Evolutionary conservation across 2,329 filamentous ascomycete genomes (phyloP).

Genomic region (Bipolaris gigantea): DNA sequence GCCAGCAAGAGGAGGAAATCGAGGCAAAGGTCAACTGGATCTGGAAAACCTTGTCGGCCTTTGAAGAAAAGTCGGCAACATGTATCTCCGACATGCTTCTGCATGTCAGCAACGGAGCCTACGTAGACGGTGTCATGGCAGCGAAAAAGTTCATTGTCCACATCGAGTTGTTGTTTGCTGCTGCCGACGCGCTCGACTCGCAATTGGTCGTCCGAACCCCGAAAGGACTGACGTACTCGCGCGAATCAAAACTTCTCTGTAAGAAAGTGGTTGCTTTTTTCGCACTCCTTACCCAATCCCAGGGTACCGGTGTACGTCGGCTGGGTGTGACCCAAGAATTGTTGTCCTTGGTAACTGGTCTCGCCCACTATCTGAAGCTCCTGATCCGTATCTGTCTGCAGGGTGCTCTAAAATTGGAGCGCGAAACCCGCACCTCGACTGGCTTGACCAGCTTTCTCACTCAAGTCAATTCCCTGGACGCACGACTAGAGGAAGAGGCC

Average conservation of each 20-base stretch:
- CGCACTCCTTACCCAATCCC: conserved; percentile 88
- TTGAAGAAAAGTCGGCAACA: conserved; percentile 95
- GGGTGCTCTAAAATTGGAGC: conserved; percentile 86
- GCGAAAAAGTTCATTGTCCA: conserved; percentile 96
- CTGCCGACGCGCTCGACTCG: conserved; percentile 80
- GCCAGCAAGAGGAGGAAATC: conserved; percentile 87
- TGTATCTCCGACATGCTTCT: conserved; percentile 99
- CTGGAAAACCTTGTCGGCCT: conserved; percentile 95
- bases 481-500: conserved; percentile 41
- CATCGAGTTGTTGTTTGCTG: conserved; percentile 87
- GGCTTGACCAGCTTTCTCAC: conserved; percentile 82
- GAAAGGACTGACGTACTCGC: conserved; percentile 86
- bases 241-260: conserved; percentile 98
- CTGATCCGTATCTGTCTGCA: conserved; percentile 96
- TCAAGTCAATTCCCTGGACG: conserved; percentile 80
- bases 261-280: conserved; percentile 99
- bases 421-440: conserved; percentile 72
- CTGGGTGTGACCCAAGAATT: conserved; percentile 96
- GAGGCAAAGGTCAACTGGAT: conserved; percentile 98
- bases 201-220: conserved; percentile 69
- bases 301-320: conserved; percentile 86
- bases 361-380: conserved; percentile 96
- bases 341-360: conserved; percentile 92
- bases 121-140: conserved; percentile 90
- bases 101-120: conserved; percentile 96